Evolutionary conservation across 352 stramenopile genomes (phyloP).

Genomic region (Aphanomyces astaci): DNA sequence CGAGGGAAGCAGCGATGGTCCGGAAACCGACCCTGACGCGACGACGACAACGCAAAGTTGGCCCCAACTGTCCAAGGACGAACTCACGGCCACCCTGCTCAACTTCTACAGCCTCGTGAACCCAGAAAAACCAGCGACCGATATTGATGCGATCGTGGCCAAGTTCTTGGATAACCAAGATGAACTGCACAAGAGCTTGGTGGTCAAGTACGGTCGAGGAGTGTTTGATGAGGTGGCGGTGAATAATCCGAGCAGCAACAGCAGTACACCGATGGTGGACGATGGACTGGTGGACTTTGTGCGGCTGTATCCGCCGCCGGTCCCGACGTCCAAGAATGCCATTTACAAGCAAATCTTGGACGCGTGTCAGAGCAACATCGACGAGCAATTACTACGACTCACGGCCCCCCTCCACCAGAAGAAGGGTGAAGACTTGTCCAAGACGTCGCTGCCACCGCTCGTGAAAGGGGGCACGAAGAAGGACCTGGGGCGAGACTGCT

Average conservation of each 20-base stretch:
- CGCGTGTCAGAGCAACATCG: conserved; percentile 66
- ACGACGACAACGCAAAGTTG: no score
- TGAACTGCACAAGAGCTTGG: conserved; percentile 50
- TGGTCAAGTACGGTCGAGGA: conserved; percentile 55
- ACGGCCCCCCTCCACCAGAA: conserved; percentile 69
- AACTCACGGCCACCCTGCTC: conserved; percentile 37
- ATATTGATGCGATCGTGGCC: conserved; percentile 62
- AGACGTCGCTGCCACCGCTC: conserved; percentile 33
- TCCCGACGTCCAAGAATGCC: conserved; percentile 29
- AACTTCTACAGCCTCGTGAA: conserved; percentile 59
- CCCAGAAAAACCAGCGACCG: conserved; percentile 34
- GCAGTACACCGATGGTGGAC: conserved; percentile 8
- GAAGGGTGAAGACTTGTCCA: conserved; percentile 33
- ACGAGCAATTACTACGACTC: conserved; percentile 76
- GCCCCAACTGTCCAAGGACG: conserved; percentile 27
- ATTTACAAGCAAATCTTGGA: conserved; percentile 77
- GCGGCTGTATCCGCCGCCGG: conserved; percentile 53
- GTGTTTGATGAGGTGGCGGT: conserved; percentile 28
- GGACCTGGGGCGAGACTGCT: conserved; percentile 59
- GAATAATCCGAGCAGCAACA: conserved; percentile 8
- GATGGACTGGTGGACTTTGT: conserved; percentile 60
- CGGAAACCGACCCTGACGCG: neutral
- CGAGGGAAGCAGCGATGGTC: conserved; percentile 1
- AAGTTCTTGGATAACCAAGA: conserved; percentile 65
- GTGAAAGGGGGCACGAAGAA: conserved; percentile 52